Evolutionary conservation across 129 eudicot species (phyloP).

Genomic region (Lactuca sativa): DNA sequence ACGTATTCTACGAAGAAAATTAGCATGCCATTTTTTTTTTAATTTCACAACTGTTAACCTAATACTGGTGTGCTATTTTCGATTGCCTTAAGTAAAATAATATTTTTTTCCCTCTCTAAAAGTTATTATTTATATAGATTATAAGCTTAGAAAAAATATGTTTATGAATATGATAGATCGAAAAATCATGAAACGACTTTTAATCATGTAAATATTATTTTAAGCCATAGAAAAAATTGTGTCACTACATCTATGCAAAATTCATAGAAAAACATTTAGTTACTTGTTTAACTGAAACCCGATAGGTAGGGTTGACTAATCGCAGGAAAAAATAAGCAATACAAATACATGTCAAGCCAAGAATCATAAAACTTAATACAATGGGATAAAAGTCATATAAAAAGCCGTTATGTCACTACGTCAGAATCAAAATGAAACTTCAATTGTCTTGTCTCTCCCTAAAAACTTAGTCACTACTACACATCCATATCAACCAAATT

Average conservation of each 20-base stretch:
- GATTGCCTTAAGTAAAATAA: not conserved
- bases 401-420: too few species aligned
- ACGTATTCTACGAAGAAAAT: conserved; percentile 1
- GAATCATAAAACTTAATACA: too few species aligned
- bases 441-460: too few species aligned
- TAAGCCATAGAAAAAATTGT: not conserved
- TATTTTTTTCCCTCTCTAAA: conserved; percentile 3
- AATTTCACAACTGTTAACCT: conserved; percentile 33
- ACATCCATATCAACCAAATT: too few species aligned
- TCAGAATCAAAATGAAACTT: too few species aligned
- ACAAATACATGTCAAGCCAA: too few species aligned
- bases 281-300: conserved; percentile 18
- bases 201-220: not conserved
- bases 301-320: not conserved
- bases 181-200: not conserved
- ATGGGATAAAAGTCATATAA: too few species aligned
- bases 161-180: not conserved
- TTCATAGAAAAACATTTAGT: not conserved
- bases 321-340: too few species aligned
- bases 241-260: conserved; percentile 11
- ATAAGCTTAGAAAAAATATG: not conserved
- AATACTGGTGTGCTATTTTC: conserved; percentile 18
- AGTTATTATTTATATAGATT: not conserved
- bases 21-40: conserved; percentile 22
- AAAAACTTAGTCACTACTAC: too few species aligned